A percentile compares a stretch with the other conserved stretches of the same genome.
Conservation (phyloP, 257 asterid genomes). For the Mentha longifolia region DNA sequence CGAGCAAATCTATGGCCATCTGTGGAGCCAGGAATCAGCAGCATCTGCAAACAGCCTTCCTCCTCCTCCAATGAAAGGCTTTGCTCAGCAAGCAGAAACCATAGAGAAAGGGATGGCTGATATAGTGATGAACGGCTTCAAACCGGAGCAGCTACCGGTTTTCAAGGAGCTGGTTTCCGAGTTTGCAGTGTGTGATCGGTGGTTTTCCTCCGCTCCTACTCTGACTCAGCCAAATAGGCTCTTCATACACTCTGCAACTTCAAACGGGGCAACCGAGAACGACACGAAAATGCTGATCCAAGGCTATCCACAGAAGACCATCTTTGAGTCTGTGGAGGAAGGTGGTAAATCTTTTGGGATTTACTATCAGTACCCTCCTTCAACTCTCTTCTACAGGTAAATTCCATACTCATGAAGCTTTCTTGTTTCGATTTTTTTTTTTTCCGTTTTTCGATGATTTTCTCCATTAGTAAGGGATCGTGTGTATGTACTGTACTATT, state of each 20-base stretch:
- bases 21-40: slow-evolving; percentile 42
- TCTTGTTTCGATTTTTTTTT: not conserved
- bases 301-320: slow-evolving; percentile 75
- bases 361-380: slow-evolving; percentile 65
- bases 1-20: slow-evolving; percentile 66
- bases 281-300: slow-evolving; percentile 56
- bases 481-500: too few species aligned
- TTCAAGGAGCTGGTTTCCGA: slow-evolving; percentile 56
- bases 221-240: slow-evolving; percentile 80
- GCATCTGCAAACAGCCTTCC: slow-evolving; percentile 26
- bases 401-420: not conserved
- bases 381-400: slow-evolving; percentile 73
- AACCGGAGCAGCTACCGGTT: slow-evolving; percentile 62
- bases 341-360: slow-evolving; percentile 59
- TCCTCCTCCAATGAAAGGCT: slow-evolving; percentile 68
- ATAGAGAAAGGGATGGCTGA: slow-evolving; percentile 56
- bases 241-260: slow-evolving; percentile 73
- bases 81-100: slow-evolving; percentile 75
- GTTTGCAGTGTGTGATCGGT: slow-evolving; percentile 76
- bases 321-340: slow-evolving; percentile 69
- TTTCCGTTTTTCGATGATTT: not conserved
- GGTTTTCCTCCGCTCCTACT: slow-evolving; percentile 68
- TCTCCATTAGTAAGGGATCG: not conserved
- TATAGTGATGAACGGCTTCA: slow-evolving; percentile 68
- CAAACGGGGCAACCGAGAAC: slow-evolving; percentile 59